Evolutionary conservation across 2,329 filamentous ascomycete genomes (phyloP).

Genomic region (Niveomyces coronatus): DNA sequence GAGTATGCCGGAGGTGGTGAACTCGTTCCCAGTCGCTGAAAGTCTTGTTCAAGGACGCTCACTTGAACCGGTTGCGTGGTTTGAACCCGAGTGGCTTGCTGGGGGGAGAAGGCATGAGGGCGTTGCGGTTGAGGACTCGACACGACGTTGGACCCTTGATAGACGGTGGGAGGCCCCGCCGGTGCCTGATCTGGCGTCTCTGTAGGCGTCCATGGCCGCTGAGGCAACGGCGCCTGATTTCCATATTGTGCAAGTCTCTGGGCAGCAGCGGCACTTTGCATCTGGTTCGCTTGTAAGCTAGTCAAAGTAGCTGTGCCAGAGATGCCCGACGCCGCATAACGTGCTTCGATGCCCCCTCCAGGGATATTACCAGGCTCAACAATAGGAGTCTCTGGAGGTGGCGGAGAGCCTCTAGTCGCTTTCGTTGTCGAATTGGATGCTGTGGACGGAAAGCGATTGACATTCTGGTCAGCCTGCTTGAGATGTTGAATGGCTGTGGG

Average conservation of each 20-base stretch:
- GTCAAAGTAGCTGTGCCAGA: constrained; percentile 75
- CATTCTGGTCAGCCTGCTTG: constrained; percentile 33
- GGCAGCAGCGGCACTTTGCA: constrained; percentile 66
- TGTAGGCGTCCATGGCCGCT: constrained; percentile 85
- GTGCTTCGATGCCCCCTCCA: constrained; percentile 75
- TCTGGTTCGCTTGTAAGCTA: constrained; percentile 51
- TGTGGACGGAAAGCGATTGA: constrained; percentile 63
- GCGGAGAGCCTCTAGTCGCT: constrained; percentile 84
- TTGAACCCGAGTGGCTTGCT: constrained; percentile 20
- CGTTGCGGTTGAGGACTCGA: constrained; percentile 36
- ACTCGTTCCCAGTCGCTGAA: constrained; percentile 70
- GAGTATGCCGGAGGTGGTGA: constrained; percentile 95
- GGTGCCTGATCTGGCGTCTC: constrained; percentile 78
- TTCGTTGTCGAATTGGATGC: constrained; percentile 89
- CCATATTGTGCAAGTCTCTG: constrained; percentile 74
- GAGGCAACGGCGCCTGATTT: constrained; percentile 23
- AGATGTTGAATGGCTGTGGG: constrained; percentile 15
- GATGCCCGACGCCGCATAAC: constrained; percentile 85
- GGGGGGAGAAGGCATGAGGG: constrained; percentile 33
- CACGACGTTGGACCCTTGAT: constrained; percentile 73
- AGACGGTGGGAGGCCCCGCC: constrained; percentile 82
- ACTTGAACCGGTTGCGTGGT: constrained; percentile 36
- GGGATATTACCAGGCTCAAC: constrained; percentile 60
- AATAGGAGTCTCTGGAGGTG: constrained; percentile 86
- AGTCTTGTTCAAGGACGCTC: constrained; percentile 75